Evolutionary conservation across 176 grass and related monocot species (phyloP).

Genomic region (Carex pumila): DNA sequence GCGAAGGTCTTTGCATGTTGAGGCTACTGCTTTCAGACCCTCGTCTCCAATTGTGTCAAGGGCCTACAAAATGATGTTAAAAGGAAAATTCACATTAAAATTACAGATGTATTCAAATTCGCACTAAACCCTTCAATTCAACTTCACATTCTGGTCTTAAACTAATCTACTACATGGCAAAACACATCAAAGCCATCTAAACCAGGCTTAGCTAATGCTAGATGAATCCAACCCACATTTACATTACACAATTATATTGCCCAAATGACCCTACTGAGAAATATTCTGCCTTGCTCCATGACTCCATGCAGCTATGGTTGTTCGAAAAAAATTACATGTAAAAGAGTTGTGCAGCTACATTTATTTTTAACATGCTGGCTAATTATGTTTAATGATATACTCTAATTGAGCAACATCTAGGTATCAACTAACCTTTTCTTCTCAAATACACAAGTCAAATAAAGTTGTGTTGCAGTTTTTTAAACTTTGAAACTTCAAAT

Average conservation of each 20-base stretch:
- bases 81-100: neutral
- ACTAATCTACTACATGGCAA: neutral
- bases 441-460: neutral
- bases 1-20: constrained; percentile 65
- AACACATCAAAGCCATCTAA: neutral
- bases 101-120: neutral
- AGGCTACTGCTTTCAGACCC: constrained; percentile 46
- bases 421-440: neutral
- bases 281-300: neutral
- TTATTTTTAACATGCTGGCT: neutral
- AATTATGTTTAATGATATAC: neutral
- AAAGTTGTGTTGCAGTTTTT: neutral
- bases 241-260: neutral
- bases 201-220: neutral
- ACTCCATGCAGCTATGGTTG: neutral
- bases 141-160: neutral
- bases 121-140: neutral
- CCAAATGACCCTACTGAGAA: neutral
- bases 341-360: neutral
- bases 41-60: constrained; percentile 78
- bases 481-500: neutral
- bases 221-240: neutral
- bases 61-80: constrained; percentile 37
- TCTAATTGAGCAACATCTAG: neutral
- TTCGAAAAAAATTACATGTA: neutral